phyloP scores from a whole-genome alignment of 2,329 filamentous ascomycete genomes.

The Lasiodiplodia sp. region DNA sequence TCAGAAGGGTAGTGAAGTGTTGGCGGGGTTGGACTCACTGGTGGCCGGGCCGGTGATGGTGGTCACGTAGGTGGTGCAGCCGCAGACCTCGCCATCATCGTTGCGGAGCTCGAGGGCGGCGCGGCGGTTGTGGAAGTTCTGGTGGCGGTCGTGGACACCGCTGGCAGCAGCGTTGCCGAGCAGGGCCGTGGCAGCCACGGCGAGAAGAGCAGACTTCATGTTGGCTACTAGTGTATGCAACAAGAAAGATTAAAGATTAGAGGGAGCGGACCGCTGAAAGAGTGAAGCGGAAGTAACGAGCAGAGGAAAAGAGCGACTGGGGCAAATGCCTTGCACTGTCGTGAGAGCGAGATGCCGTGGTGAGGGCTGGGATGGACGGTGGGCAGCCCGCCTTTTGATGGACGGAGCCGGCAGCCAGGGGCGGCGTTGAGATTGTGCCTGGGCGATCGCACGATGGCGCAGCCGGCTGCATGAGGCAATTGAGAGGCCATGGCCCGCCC shows the following conservation, averaged over 20 bases:
- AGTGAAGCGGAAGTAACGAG: slow-evolving; percentile 74
- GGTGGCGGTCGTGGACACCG: slow-evolving; percentile 69
- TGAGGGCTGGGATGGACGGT: slow-evolving; percentile 4
- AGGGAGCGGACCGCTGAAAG: slow-evolving; percentile 84
- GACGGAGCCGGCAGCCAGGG: slow-evolving; percentile 19
- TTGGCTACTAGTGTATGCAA: slow-evolving; percentile 51
- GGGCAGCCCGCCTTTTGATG: slow-evolving; percentile 27
- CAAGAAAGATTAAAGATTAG: slow-evolving; percentile 35
- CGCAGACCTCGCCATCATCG: slow-evolving; percentile 60
- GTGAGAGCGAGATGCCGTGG: slow-evolving; percentile 19
- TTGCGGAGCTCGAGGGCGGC: slow-evolving; percentile 45
- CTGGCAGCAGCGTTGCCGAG: slow-evolving; percentile 62
- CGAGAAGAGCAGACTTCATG: slow-evolving; percentile 78
- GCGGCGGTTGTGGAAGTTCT: slow-evolving; percentile 63
- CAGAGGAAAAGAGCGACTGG: slow-evolving; percentile 30
- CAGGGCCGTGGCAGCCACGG: slow-evolving; percentile 64
- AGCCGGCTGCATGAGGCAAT: slow-evolving; percentile 23
- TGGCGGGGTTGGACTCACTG: slow-evolving; percentile 54
- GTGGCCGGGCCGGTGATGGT: slow-evolving; percentile 73
- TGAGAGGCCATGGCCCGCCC: slow-evolving; percentile 15
- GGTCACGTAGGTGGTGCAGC: slow-evolving; percentile 77
- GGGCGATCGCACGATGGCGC: slow-evolving; percentile 27
- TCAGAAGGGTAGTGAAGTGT: neutral
- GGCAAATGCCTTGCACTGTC: slow-evolving; percentile 13
- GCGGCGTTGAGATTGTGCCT: slow-evolving; percentile 22